These are phyloP conservation scores for Schizochytrium sp. DNA, from an alignment of 108 stramenopile species.

Conservation along the genomic window DNA sequence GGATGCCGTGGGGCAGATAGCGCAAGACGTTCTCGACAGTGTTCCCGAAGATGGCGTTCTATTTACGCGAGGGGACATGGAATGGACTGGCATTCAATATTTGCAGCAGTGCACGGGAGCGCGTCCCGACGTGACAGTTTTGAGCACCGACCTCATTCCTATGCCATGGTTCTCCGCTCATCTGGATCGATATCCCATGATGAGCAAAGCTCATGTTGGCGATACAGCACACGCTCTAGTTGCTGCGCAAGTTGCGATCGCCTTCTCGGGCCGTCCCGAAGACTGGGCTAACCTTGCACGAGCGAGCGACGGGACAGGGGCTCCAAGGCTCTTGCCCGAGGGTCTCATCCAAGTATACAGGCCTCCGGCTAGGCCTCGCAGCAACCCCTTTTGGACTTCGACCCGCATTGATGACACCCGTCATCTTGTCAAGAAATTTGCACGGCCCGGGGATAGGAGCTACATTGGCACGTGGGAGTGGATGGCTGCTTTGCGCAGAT, in stretches of 20 bases:
- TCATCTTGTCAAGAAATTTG: neutral
- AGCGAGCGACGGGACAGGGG: neutral
- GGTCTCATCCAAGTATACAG: neutral
- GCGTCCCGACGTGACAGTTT: conserved; percentile 44
- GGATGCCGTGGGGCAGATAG: neutral
- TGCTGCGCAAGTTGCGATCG: neutral
- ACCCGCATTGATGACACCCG: neutral
- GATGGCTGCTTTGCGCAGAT: neutral
- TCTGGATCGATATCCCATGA: neutral
- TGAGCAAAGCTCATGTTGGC: neutral
- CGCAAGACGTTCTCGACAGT: conserved; percentile 32
- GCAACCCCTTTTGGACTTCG: neutral
- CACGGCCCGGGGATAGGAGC: neutral
- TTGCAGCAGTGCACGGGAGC: conserved; percentile 63
- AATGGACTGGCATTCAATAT: conserved; percentile 67
- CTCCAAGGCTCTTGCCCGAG: neutral
- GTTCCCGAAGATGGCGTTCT: conserved; percentile 50
- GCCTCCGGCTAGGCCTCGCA: neutral
- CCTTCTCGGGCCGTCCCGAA: neutral
- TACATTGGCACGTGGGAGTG: neutral
- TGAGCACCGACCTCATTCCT: conserved; percentile 66
- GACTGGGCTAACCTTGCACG: neutral
- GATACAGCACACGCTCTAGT: neutral
- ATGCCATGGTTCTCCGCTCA: conserved; percentile 46
- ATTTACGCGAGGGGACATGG: conserved; percentile 65